Percentiles rank a stretch among this genome's conserved stretches.
These are phyloP conservation scores for Cystobasidium ongulense DNA, from an alignment of 768 basidiomycete species.

Conservation along the genomic window DNA sequence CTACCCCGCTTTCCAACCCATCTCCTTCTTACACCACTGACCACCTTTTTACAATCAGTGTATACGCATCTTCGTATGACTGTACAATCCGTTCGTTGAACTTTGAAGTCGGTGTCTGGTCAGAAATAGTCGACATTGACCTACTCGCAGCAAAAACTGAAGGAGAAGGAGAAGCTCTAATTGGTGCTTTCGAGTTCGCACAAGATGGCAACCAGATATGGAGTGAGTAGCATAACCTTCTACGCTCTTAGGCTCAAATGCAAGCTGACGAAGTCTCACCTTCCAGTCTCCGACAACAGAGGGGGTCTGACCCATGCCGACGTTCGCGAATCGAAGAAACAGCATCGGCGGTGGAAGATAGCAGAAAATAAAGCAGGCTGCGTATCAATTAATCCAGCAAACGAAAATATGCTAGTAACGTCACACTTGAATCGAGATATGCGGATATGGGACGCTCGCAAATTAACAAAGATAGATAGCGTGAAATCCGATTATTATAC, in stretches of 20 bases:
- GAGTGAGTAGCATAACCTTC: slow-evolving; percentile 44
- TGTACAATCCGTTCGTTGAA: slow-evolving; percentile 46
- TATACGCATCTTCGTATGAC: slow-evolving; percentile 48
- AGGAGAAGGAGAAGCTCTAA: slow-evolving; percentile 44
- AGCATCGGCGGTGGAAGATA: slow-evolving; percentile 38
- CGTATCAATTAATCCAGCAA: slow-evolving; percentile 34
- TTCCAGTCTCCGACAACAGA: slow-evolving; percentile 28
- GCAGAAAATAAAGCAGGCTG: slow-evolving; percentile 38
- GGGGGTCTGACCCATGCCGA: slow-evolving; percentile 37
- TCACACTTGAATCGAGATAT: slow-evolving; percentile 39
- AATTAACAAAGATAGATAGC: slow-evolving; percentile 13
- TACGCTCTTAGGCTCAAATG: neutral
- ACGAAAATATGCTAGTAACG: slow-evolving; percentile 35
- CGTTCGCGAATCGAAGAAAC: slow-evolving; percentile 33
- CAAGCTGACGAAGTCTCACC: neutral
- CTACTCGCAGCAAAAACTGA: slow-evolving; percentile 26
- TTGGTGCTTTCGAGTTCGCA: slow-evolving; percentile 48
- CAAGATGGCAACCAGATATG: slow-evolving; percentile 42
- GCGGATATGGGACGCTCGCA: slow-evolving; percentile 38
- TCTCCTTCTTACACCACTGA: too few species aligned
- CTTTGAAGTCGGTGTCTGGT: slow-evolving; percentile 44
- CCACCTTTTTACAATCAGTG: slow-evolving; percentile 31
- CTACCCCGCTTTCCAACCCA: neutral
- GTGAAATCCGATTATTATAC: neutral
- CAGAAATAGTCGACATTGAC: slow-evolving; percentile 45